Base-by-base conservation (phyloP, 768 basidiomycete species). In the Leccinum subtestaceum region DNA sequence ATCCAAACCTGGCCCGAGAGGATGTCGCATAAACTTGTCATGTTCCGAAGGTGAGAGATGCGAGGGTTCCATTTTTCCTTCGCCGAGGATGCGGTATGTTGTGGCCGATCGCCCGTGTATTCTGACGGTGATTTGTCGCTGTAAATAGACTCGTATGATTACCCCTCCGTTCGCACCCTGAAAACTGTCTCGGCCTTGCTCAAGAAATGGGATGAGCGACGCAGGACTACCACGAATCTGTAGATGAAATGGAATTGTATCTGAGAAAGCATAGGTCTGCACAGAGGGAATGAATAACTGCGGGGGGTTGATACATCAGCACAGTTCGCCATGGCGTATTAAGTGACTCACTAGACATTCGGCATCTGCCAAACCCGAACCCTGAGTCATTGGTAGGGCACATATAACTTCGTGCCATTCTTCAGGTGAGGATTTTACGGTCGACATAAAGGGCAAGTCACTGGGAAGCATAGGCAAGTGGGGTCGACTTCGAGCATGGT, bases 211-310 rank as follows among this genome's bases (percentile, higher is more conserved):
- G 21, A 70, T 72, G 8, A 87, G 74, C 1, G 82, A 80, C 21
- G 73, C 65, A 1, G 76, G 61, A 19, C 75, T 74, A 10, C 80
- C 85, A 29, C 76, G 76, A 36, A 89, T 74, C 62, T 88, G 88
- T 17, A 89, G 65, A 64, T 87, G 84, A 69, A 88, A 84, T 7
- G 86, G 85, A 9, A 89, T 85, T 17, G 73, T 75, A 60, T 88
- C 84, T 10, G 74, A 65, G 31, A 86, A 45, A 8, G 81, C 80
- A 70, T 80, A 89, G 17, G 81, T 77, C 50, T 80, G 80, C 12
- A 77, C 78, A 6, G 77, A 76, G 11, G 87, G 88, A 17, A 88
- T 73, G 67, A 88, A 84, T 12, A 88, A 67, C 87, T 89, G 36
- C 61, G 47, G 59, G 25, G 2, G 21, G 43, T 34, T 49, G 11